Evolutionary conservation across 371 early-diverging fungal species (phyloP).

Genomic region (Rhizopus delemar): DNA sequence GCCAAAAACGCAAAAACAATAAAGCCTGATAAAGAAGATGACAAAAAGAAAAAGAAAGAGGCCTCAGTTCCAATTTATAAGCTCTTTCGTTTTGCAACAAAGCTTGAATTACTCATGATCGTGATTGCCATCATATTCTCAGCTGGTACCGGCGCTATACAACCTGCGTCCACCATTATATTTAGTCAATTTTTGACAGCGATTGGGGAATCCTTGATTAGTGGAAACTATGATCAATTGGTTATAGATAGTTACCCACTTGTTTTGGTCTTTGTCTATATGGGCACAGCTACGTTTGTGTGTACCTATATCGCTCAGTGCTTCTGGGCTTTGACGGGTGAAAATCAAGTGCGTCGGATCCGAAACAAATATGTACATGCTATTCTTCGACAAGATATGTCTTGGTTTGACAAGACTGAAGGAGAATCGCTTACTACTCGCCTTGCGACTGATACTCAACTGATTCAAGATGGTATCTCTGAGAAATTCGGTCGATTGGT

Average conservation of each 20-base stretch:
- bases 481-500: conserved; percentile 79
- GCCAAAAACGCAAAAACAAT: background rate
- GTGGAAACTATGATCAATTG: conserved; percentile 2
- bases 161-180: conserved; percentile 27
- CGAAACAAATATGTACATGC: conserved; percentile 62
- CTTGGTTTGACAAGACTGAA: conserved; percentile 83
- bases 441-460: conserved; percentile 70
- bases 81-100: conserved; percentile 70
- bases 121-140: conserved; percentile 19
- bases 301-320: conserved; percentile 29
- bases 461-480: conserved; percentile 80
- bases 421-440: conserved; percentile 68
- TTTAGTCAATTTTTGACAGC: conserved; percentile 15
- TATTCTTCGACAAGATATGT: conserved; percentile 83
- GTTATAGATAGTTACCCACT: conserved; percentile 8
- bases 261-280: conserved; percentile 35
- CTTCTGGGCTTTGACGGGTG: conserved; percentile 34
- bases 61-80: conserved; percentile 49
- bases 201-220: background rate
- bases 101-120: conserved; percentile 59
- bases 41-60: conserved; percentile 22
- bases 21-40: background rate
- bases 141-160: conserved; percentile 33
- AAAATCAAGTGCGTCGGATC: conserved; percentile 32
- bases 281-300: conserved; percentile 32